Evolutionary conservation across 352 stramenopile species (phyloP).

Genomic region (Albugo candida): DNA sequence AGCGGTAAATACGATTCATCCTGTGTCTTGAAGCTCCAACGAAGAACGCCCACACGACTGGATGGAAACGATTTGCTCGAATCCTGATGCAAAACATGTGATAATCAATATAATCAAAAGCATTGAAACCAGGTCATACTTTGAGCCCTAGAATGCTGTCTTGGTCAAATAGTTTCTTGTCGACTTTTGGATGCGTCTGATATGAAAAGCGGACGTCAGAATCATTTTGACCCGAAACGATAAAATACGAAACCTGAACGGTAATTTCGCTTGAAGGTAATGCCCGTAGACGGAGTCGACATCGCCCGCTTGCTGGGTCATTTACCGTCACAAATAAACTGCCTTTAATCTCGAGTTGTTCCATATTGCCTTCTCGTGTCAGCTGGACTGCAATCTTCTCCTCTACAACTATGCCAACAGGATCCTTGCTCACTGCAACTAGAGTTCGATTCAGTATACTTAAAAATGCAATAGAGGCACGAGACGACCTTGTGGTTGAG

Average conservation of each 20-base stretch:
- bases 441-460: neutral
- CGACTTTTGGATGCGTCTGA: slow-evolving; percentile 68
- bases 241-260: slow-evolving; percentile 24
- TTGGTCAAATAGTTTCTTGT: slow-evolving; percentile 75
- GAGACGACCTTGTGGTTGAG: slow-evolving; percentile 21
- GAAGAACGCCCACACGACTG: slow-evolving; percentile 56
- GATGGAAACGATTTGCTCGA: slow-evolving; percentile 65
- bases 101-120: neutral
- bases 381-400: slow-evolving; percentile 76
- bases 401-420: slow-evolving; percentile 62
- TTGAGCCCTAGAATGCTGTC: slow-evolving; percentile 63
- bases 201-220: slow-evolving; percentile 1
- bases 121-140: slow-evolving; percentile 2
- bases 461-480: neutral
- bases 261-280: slow-evolving; percentile 46
- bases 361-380: slow-evolving; percentile 56
- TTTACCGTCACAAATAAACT: slow-evolving; percentile 74
- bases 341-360: slow-evolving; percentile 77
- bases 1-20: slow-evolving; percentile 69
- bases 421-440: slow-evolving; percentile 54
- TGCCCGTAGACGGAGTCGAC: slow-evolving; percentile 51
- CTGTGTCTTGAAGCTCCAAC: slow-evolving; percentile 76
- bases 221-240: neutral
- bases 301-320: slow-evolving; percentile 39
- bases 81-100: slow-evolving; percentile 14